These are phyloP conservation scores for Fusarium humuli DNA, from an alignment of 2,329 filamentous ascomycete genomes.

Conservation along the genomic window DNA sequence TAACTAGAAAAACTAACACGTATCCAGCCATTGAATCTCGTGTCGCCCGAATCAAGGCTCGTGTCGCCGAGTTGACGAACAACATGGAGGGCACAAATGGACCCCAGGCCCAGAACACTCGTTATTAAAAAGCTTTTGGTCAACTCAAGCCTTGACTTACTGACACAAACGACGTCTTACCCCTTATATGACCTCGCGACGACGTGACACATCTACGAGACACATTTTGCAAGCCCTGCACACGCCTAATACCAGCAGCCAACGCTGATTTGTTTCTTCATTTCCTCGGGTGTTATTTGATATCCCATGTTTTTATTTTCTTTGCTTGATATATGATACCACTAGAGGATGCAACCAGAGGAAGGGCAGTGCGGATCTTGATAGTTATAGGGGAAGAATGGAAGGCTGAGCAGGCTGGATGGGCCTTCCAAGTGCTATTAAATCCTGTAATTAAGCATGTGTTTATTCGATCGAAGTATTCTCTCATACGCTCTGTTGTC, in stretches of 20 bases:
- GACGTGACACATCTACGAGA: slow-evolving; percentile 38
- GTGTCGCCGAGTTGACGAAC: slow-evolving; percentile 92
- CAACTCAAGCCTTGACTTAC: slow-evolving; percentile 16
- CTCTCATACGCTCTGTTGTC: background rate
- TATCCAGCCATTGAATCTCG: slow-evolving; percentile 89
- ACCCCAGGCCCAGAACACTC: slow-evolving; percentile 47
- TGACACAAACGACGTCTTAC: slow-evolving; percentile 15
- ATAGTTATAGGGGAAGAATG: slow-evolving; percentile 29
- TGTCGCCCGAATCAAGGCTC: slow-evolving; percentile 96
- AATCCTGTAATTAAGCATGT: slow-evolving; percentile 40
- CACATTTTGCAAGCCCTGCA: slow-evolving; percentile 37
- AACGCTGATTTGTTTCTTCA: slow-evolving; percentile 42
- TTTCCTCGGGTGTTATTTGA: slow-evolving; percentile 35
- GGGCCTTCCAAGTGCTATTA: slow-evolving; percentile 13
- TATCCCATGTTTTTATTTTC: slow-evolving; percentile 28
- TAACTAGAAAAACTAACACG: slow-evolving; percentile 38
- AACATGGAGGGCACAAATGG: slow-evolving; percentile 73
- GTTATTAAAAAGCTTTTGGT: slow-evolving; percentile 27
- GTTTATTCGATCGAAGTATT: slow-evolving; percentile 16
- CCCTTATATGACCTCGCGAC: slow-evolving; percentile 32
- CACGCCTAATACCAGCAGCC: slow-evolving; percentile 46
- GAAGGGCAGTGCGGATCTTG: slow-evolving; percentile 40
- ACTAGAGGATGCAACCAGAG: slow-evolving; percentile 47
- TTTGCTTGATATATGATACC: slow-evolving; percentile 48
- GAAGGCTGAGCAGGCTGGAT: slow-evolving; percentile 19